phyloP scores from a whole-genome alignment of 1,284 basidiomycete species.

The Anthracocystis walkeri region DNA sequence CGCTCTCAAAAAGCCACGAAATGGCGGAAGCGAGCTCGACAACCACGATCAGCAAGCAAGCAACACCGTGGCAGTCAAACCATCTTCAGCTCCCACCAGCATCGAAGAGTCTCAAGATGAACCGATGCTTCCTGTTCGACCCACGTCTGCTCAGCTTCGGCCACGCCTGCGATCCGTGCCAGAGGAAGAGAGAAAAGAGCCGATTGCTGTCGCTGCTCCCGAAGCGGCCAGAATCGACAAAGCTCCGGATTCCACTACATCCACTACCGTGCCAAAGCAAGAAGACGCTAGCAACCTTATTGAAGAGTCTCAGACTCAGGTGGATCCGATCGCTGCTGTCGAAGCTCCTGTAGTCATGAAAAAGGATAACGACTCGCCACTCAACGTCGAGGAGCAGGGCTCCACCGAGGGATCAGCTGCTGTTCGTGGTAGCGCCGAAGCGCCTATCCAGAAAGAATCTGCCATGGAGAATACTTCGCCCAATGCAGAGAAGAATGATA shows the following conservation, averaged over 20 bases:
- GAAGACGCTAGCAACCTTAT: not conserved
- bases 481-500: not conserved
- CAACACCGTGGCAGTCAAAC: not conserved
- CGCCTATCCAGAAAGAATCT: too few relatives aligned
- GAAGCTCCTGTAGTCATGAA: not conserved
- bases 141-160: not conserved
- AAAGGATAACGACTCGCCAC: not conserved
- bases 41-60: not conserved
- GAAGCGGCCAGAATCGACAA: not conserved
- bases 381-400: not conserved
- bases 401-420: too few relatives aligned
- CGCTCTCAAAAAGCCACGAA: constrained; percentile 21
- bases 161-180: not conserved
- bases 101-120: constrained; percentile 31
- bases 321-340: constrained; percentile 4
- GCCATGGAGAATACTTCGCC: not conserved
- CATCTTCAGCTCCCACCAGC: not conserved
- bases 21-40: not conserved
- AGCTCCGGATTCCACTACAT: not conserved
- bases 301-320: constrained; percentile 34
- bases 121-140: constrained; percentile 23
- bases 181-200: not conserved
- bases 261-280: too few relatives aligned
- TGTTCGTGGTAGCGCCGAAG: too few relatives aligned
- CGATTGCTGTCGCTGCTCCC: not conserved